Conservation (phyloP, 2,329 filamentous ascomycete genomes). For the Diaporthe ilicicola region DNA sequence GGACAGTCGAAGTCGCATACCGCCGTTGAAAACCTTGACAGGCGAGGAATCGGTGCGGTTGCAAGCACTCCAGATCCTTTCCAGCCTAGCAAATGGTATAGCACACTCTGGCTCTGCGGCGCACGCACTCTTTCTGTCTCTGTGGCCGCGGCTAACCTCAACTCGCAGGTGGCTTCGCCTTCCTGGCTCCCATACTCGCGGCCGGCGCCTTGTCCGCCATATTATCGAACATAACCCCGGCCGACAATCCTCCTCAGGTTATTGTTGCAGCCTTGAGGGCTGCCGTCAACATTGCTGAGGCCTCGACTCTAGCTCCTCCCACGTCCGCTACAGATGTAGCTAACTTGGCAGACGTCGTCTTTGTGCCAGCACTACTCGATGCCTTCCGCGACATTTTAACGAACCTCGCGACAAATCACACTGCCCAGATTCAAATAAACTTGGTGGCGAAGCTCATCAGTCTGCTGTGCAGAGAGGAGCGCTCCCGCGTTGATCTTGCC, state of each 20-base stretch:
- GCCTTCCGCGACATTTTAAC: slow-evolving; percentile 67
- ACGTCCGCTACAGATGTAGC: slow-evolving; percentile 56
- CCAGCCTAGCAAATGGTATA: slow-evolving; percentile 84
- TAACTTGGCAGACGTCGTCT: slow-evolving; percentile 70
- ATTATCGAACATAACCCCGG: slow-evolving; percentile 73
- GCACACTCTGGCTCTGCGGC: neutral
- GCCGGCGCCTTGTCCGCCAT: slow-evolving; percentile 75
- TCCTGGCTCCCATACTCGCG: slow-evolving; percentile 77
- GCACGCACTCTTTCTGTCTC: neutral
- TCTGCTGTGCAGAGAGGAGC: slow-evolving; percentile 71
- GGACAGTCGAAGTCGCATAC: slow-evolving; percentile 44
- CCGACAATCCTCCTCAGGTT: slow-evolving; percentile 70
- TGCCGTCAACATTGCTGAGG: slow-evolving; percentile 75
- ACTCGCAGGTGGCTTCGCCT: slow-evolving; percentile 76
- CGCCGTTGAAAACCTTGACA: slow-evolving; percentile 52
- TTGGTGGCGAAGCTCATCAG: slow-evolving; percentile 66
- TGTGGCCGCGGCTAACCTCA: slow-evolving; percentile 7
- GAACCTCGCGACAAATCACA: neutral
- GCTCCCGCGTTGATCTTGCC: slow-evolving; percentile 75
- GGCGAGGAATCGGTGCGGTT: slow-evolving; percentile 75
- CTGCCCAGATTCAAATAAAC: slow-evolving; percentile 68
- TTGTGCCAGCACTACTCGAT: slow-evolving; percentile 67
- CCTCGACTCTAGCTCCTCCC: slow-evolving; percentile 64
- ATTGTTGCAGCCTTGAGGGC: slow-evolving; percentile 78
- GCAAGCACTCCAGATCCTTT: slow-evolving; percentile 85